A percentile compares a stretch with the other conserved stretches of the same genome.
These are phyloP conservation scores for Eutypella sp. DNA, from an alignment of 2,329 filamentous ascomycete species.

Conservation along the genomic window DNA sequence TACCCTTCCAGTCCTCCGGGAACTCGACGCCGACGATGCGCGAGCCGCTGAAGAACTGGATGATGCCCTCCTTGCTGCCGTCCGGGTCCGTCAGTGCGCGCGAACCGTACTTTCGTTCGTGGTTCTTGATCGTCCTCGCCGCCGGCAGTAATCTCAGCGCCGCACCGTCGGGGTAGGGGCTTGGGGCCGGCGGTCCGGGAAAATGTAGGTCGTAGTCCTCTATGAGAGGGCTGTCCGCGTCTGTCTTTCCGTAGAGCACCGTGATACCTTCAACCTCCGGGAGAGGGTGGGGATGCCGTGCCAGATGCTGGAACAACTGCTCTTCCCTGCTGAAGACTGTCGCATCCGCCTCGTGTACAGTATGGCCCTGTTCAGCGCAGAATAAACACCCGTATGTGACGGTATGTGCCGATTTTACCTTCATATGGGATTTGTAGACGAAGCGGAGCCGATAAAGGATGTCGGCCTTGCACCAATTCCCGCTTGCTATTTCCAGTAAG, in stretches of 20 bases:
- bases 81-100: constrained; percentile 29
- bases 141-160: constrained; percentile 23
- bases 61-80: constrained; percentile 26
- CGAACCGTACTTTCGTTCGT: constrained; percentile 30
- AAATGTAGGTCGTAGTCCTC: constrained; percentile 35
- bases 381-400: constrained; percentile 35
- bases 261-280: constrained; percentile 31
- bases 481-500: constrained; percentile 23
- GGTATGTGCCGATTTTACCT: constrained; percentile 24
- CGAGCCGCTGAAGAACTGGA: constrained; percentile 33
- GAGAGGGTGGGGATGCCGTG: constrained; percentile 36
- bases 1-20: constrained; percentile 29
- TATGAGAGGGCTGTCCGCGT: constrained; percentile 9
- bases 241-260: constrained; percentile 30
- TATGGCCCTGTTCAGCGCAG: constrained; percentile 29
- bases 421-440: constrained; percentile 38
- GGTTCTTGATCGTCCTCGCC: constrained; percentile 29
- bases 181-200: constrained; percentile 22
- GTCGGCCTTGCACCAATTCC: constrained; percentile 28
- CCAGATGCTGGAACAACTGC: constrained; percentile 33
- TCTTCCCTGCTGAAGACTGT: constrained; percentile 35
- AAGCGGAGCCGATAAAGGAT: constrained; percentile 35
- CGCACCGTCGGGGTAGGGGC: constrained; percentile 22
- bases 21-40: constrained; percentile 28
- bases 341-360: constrained; percentile 34